Evolutionary conservation across 2,329 filamentous ascomycete genomes (phyloP), one percentile per base, ranked within the genome.

Genomic region (Fusarium longipes): DNA sequence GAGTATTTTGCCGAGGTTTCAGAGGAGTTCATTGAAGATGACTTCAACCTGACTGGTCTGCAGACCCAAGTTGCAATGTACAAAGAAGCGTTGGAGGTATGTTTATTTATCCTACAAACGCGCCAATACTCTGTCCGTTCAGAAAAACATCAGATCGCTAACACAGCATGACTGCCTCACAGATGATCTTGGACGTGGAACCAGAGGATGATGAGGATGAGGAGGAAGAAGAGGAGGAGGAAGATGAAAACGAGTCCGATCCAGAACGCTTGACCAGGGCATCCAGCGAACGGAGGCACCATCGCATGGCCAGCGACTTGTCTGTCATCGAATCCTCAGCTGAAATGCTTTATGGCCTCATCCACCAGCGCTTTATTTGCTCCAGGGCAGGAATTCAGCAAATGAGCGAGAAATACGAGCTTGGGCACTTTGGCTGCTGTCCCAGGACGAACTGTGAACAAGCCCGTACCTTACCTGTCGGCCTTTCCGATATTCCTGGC

Each of bases 1-100:
- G 96, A 99, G 80, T 99, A 98, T 82, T 99, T 99, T 80, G 96
- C 96, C 66, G 96, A 99, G 83, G 95, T 99, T 49, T 96, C 93
- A 43, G 96, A 99, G 81, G 96, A 99, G 76, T 99, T 99, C 75
- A 98, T 99, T 77, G 96, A 99, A 80, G 96, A 99, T 88, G 96
- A 99, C 80, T 99, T 99, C 85, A 99, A 99, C 80, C 85, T 99
- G 69, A 99, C 96, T 1, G 96, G 96, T 48, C 84, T 99, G 74
- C 93, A 97, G 80, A 92, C 90, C 62, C 95, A 98, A 81, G 96
- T 99, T 51, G 91, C 93, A 68, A 97, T 97, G 92, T 99, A 99
- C 80, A 99, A 98, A 81, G 96, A 99, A 81, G 96, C 96, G 14
- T 83, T 99, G 67, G 96, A 99, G 84, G 88, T 90, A 80, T 50